These are phyloP conservation scores for Zelopaecilomyces penicillatus DNA, from an alignment of 2,329 filamentous ascomycete genomes.

Conservation along the genomic window DNA sequence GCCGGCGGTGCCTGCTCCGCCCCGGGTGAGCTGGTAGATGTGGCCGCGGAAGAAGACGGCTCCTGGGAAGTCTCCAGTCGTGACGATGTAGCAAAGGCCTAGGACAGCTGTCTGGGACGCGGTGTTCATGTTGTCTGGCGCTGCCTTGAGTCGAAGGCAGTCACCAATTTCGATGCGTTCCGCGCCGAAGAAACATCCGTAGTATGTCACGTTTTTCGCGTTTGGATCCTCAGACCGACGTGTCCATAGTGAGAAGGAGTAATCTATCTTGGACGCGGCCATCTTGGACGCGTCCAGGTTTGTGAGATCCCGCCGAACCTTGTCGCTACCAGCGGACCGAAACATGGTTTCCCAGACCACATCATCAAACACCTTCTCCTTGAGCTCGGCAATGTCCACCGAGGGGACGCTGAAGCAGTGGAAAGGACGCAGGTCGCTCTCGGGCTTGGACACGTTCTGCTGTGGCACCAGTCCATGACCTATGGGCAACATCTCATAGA, in stretches of 20 bases:
- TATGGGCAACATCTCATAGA: constrained; percentile 33
- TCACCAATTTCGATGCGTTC: constrained; percentile 41
- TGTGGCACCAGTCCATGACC: constrained; percentile 30
- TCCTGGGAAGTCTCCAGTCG: constrained; percentile 25
- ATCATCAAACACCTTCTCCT: constrained; percentile 31
- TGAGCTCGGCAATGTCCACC: constrained; percentile 30
- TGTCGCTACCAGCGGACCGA: constrained; percentile 23
- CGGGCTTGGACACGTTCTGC: constrained; percentile 28
- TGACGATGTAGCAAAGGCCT: constrained; percentile 33
- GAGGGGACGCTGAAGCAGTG: constrained; percentile 43
- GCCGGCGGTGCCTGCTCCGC: constrained; percentile 16
- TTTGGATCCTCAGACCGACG: constrained; percentile 22
- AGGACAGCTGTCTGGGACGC: constrained; percentile 25
- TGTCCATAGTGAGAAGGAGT: constrained; percentile 42
- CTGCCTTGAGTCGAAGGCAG: constrained; percentile 38
- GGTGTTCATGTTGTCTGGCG: constrained; percentile 28
- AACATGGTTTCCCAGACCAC: constrained; percentile 35
- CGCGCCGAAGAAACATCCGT: constrained; percentile 42
- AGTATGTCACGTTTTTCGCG: constrained; percentile 29
- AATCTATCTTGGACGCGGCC: constrained; percentile 39
- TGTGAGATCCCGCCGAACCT: constrained; percentile 31
- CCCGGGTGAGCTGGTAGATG: constrained; percentile 28
- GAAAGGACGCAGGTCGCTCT: constrained; percentile 39
- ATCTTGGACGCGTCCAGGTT: constrained; percentile 44
- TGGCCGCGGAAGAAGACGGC: constrained; percentile 33